Conservation (phyloP, 163 green algal species). For the Scenedesmus sp. region DNA sequence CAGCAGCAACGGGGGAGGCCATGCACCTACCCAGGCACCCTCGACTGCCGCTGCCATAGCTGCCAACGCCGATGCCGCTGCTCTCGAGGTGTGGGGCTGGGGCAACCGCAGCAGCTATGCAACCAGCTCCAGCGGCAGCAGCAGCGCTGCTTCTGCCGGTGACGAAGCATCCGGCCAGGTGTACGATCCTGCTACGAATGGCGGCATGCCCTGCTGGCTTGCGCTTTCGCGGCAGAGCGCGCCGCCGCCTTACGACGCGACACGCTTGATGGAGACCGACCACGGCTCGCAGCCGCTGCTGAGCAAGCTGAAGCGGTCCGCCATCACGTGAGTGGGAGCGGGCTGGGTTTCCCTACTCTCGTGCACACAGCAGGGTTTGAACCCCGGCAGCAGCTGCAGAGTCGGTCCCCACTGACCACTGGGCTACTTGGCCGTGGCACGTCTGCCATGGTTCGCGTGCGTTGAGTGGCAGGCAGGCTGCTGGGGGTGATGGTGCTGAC, state of each 20-base stretch:
- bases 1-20: neutral
- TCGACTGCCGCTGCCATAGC: neutral
- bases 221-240: neutral
- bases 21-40: neutral
- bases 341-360: too few species aligned
- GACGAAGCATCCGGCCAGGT: neutral
- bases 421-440: too few species aligned
- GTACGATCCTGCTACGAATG: neutral
- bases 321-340: neutral
- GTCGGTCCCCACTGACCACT: too few species aligned
- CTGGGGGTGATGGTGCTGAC: too few species aligned
- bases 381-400: too few species aligned
- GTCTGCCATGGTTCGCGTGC: too few species aligned
- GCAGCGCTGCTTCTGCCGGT: neutral
- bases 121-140: neutral
- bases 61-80: neutral
- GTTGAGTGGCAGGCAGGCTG: too few species aligned
- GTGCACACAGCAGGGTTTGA: too few species aligned
- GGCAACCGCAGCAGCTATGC: neutral
- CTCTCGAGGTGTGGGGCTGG: neutral
- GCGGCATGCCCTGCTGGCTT: constrained; percentile 2
- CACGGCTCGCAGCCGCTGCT: neutral
- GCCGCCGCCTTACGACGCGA: neutral
- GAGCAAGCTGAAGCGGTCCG: neutral
- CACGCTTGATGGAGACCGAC: neutral